Percentiles rank a stretch among this genome's conserved stretches.
These are phyloP conservation scores for Bipolaris sorokiniana DNA, from an alignment of 2,329 filamentous ascomycete species.

Conservation along the genomic window DNA sequence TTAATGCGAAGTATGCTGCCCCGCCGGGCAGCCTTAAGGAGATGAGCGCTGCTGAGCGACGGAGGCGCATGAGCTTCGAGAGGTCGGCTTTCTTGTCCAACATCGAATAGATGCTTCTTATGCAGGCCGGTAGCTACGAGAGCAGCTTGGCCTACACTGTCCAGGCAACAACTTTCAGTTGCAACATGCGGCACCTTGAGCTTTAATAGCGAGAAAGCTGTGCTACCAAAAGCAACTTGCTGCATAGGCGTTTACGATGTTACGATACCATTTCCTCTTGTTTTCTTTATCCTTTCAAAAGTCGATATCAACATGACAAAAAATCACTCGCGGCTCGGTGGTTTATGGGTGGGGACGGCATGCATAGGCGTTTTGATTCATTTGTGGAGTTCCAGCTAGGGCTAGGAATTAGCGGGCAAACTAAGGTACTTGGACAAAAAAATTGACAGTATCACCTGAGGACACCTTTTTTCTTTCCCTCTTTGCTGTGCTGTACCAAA, in stretches of 20 bases:
- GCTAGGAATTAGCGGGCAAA: slow-evolving; percentile 3
- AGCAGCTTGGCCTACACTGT: background rate
- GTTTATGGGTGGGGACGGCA: slow-evolving; percentile 8
- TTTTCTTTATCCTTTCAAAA: slow-evolving; percentile 22
- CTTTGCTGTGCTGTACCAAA: background rate
- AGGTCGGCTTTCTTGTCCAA: slow-evolving; percentile 42
- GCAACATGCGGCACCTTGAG: background rate
- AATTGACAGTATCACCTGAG: background rate
- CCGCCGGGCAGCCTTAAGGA: slow-evolving; percentile 30
- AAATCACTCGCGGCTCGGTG: slow-evolving; percentile 20
- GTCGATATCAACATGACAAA: slow-evolving; percentile 27
- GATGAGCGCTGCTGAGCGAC: slow-evolving; percentile 31
- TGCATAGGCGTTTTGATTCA: slow-evolving; percentile 17
- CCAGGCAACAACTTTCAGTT: too few relatives aligned
- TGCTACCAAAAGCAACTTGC: background rate
- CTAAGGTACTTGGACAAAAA: background rate
- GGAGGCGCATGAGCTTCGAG: slow-evolving; percentile 22
- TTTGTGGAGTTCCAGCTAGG: slow-evolving; percentile 1
- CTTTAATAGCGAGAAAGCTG: background rate
- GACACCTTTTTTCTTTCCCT: background rate
- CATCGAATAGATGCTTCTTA: slow-evolving; percentile 26
- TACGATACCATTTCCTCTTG: slow-evolving; percentile 23
- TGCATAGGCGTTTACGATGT: slow-evolving; percentile 24
- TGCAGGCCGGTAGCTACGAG: background rate
- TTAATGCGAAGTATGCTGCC: slow-evolving; percentile 43